Evolutionary conservation across 1,139 yeast genomes (phyloP).

Genomic region (Suhomyces panamericanus): DNA sequence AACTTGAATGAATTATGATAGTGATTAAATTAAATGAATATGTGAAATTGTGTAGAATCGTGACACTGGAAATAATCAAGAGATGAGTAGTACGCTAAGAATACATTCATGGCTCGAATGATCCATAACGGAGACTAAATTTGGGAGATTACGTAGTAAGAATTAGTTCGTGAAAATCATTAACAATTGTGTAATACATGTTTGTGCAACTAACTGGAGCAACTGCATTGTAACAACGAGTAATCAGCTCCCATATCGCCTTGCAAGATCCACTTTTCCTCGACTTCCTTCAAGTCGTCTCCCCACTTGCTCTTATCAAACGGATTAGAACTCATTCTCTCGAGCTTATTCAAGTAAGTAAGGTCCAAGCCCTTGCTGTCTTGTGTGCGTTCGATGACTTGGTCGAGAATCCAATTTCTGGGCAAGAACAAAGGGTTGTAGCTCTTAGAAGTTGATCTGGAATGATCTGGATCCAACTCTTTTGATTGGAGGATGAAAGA

Average conservation of each 20-base stretch:
- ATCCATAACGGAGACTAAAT: no score
- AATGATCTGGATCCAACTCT: slow-evolving; percentile 26
- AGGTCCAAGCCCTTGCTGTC: slow-evolving; percentile 39
- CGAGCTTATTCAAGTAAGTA: slow-evolving; percentile 50
- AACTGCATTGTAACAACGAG: slow-evolving; percentile 64
- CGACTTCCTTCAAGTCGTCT: slow-evolving; percentile 54
- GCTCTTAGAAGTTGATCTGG: slow-evolving; percentile 42
- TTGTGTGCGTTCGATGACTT: slow-evolving; percentile 60
- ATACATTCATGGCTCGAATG: no score
- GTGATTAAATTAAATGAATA: background rate
- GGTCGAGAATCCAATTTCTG: slow-evolving; percentile 83
- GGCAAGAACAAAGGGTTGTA: slow-evolving; percentile 82
- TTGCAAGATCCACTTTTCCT: slow-evolving; percentile 52
- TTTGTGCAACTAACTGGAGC: slow-evolving; percentile 52
- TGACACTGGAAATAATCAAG: no score
- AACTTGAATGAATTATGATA: slow-evolving; percentile 3
- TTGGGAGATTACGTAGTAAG: no score
- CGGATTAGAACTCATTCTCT: slow-evolving; percentile 65
- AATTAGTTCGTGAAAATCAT: no score
- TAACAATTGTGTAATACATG: no score
- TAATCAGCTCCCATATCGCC: slow-evolving; percentile 46
- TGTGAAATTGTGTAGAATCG: background rate
- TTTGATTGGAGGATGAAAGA: slow-evolving; percentile 35
- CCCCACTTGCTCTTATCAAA: slow-evolving; percentile 66
- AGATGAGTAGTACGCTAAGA: no score